Evolutionary conservation across 23 red algal genomes (phyloP).

Genomic region (Rhodosorus marinus): DNA sequence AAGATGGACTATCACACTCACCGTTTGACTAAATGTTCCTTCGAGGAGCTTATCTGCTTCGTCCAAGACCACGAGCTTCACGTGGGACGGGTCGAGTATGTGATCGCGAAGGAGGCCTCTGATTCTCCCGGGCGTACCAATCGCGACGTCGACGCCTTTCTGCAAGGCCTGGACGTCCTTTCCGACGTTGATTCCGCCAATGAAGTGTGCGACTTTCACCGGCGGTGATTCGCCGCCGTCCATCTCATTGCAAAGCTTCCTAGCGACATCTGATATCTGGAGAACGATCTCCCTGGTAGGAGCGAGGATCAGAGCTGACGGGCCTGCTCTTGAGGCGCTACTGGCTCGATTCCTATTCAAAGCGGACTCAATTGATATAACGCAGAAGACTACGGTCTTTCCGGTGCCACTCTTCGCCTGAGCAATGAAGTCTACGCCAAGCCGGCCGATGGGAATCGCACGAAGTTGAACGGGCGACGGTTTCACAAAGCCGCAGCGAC

Average conservation of each 20-base stretch:
- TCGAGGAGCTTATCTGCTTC: conserved; percentile 40
- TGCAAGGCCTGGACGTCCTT: conserved; percentile 5
- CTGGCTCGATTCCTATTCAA: not conserved
- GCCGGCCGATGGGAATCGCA: conserved; percentile 21
- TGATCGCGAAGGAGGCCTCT: conserved; percentile 2
- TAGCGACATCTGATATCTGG: conserved; percentile 4
- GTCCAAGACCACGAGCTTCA: conserved; percentile 24
- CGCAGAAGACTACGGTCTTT: conserved; percentile 32
- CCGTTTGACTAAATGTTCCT: conserved; percentile 3
- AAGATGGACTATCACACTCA: too few relatives aligned
- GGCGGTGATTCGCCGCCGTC: not conserved
- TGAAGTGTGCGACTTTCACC: conserved; percentile 6
- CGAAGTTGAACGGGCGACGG: too few relatives aligned
- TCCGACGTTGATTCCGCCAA: conserved; percentile 9
- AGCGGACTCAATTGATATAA: conserved; percentile 6
- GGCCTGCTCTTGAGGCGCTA: not conserved
- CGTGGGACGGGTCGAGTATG: conserved; percentile 1
- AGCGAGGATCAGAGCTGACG: conserved; percentile 8
- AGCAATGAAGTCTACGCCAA: conserved; percentile 24
- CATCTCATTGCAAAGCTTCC: conserved; percentile 2
- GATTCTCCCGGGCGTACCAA: conserved; percentile 35
- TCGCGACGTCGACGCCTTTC: not conserved
- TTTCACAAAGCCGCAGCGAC: too few relatives aligned
- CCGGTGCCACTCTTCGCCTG: conserved; percentile 31
- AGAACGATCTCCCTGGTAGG: conserved; percentile 22